Base-by-base conservation (phyloP, 225 moss, liverwort and hornwort genomes). In the Marchantia polymorpha region DNA sequence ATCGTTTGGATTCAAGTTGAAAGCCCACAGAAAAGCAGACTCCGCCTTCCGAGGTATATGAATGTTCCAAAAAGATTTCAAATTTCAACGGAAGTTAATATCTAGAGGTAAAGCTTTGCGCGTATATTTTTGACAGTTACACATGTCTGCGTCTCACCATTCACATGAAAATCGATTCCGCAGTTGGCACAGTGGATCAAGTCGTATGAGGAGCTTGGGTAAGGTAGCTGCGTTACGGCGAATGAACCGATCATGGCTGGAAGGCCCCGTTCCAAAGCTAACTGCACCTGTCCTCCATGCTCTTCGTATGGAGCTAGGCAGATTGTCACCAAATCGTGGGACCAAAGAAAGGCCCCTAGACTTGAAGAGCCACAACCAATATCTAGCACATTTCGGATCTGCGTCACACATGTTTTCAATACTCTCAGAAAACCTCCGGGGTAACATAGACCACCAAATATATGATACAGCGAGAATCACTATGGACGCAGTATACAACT, bases 161-260 rank as follows among this genome's bases (percentile, higher is more conserved):
- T 64, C 8, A 13, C 10, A 64, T 80, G 63, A 0, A 60, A 81
- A 27, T 79, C 77, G 20, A 89, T 30, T 72, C 77, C 85, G 82
- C 83, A 86, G 7, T 81, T 76, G 22, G 89, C 84, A 64, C 89
- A 89, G 49, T 89, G 84, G 56, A 89, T 82, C 52, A 89, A 51
- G 69, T 89, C 89, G 73, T 75, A 89, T 20, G 86, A 84, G 39
- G 84, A 86, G 87, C 87, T 87, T 20, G 89, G 87, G 56, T 78
- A 86, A 15, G 89, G 89, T 78, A 89, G 75, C 30, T 85, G 84
- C 26, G 77, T 52, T 15, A 70, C 53, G 65, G 48, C 17, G 26
- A 87, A 72, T 52, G 84, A 84, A 52, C 78, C 84, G 48, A 87
- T 59, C 78, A 89, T 68, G 10, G 84, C 89, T 22, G 89, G 89